Base-by-base conservation (phyloP, 2,329 filamentous ascomycete genomes). In the Parasarocladium wereldwijsianum region DNA sequence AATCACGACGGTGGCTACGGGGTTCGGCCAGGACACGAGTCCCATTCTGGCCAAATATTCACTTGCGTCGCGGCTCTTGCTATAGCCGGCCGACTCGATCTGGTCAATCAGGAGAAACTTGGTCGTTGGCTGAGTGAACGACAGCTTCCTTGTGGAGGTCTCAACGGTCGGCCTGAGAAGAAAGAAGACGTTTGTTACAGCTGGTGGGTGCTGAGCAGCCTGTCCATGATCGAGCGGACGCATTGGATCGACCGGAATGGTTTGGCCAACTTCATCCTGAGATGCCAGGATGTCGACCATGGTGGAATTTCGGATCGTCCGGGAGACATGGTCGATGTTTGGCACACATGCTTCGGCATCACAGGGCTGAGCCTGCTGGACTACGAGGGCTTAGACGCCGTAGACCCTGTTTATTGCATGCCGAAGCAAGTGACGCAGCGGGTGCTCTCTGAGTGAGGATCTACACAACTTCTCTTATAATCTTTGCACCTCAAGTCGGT, bases 1-100 rank as follows among this genome's bases (percentile, higher is more conserved):
- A 98, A 98, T 52, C 83, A 93, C 40, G 90, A 98, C 50, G 90
- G 90, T 22, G 90, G 83, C 12, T 98, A 92, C 52, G 90, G 90
- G 11, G 77, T 86, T 24, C 73, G 71, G 24, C 90, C 90, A 2
- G 86, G 86, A 7, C 85, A 85, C 12, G 90, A 98, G 55, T 92
- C 86, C 16, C 90, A 98, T 52, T 76, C 87, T 1, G 90, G 86
- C 10, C 90, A 98, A 55, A 84, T 96, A 26, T 94, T 93, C 51
- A 93, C 87, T 6, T 98, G 90, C 49, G 66, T 96, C 13, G 86
- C 76, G 9, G 84, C 87, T 13, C 62, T 98, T 34, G 69, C 79
- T 24, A 93, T 98, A 41, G 84, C 80, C 23, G 75, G 73, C 14
- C 70, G 81, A 26, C 65, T 93, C 26, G 84, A 94, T 44, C 58